These are phyloP conservation scores for Tuctoria greenei DNA, from an alignment of 176 grass and related monocot species.

Conservation along the genomic window DNA sequence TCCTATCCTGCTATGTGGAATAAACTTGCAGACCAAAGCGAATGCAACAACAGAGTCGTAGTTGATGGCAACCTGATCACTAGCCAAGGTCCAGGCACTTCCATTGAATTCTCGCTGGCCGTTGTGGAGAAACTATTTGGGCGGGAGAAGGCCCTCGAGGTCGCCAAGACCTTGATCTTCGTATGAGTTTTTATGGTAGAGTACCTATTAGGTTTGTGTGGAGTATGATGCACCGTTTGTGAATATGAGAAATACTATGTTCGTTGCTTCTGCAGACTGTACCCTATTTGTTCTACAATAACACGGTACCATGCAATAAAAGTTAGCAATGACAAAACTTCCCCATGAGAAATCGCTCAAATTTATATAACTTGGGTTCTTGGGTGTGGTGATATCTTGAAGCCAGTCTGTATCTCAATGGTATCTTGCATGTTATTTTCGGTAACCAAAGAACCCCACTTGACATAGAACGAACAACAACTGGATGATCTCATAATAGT, in stretches of 20 bases:
- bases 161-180: slow-evolving; percentile 64
- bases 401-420: no score
- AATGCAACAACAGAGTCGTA: slow-evolving; percentile 61
- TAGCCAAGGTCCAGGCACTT: slow-evolving; percentile 72
- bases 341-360: background rate
- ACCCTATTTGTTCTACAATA: background rate
- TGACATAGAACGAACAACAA: background rate
- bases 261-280: background rate
- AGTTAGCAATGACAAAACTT: background rate
- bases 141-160: slow-evolving; percentile 48
- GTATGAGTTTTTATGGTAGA: slow-evolving; percentile 33
- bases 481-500: background rate
- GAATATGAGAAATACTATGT: slow-evolving; percentile 33
- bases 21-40: slow-evolving; percentile 65
- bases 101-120: slow-evolving; percentile 61
- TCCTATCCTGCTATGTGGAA: slow-evolving; percentile 66
- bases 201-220: background rate
- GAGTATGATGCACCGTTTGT: slow-evolving; percentile 5
- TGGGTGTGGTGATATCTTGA: no score
- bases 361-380: background rate
- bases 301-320: slow-evolving; percentile 29
- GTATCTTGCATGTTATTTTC: background rate
- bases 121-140: slow-evolving; percentile 75
- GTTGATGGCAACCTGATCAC: slow-evolving; percentile 79
- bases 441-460: background rate